phyloP scores from a whole-genome alignment of 2,329 filamentous ascomycete species.

The Cryoendolithus antarcticus region DNA sequence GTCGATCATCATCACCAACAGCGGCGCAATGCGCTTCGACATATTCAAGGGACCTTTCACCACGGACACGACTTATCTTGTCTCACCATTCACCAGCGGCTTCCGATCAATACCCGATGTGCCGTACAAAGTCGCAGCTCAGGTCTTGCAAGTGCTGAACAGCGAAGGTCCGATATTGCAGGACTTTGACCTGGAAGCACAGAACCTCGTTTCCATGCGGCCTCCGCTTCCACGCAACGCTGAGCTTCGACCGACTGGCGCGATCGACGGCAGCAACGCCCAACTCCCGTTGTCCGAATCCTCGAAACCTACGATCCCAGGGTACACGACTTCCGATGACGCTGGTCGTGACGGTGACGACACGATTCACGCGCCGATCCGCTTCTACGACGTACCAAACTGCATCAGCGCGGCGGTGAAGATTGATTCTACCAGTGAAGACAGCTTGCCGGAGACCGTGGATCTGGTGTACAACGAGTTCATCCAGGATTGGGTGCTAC shows the following conservation, averaged over 20 bases:
- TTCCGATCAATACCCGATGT: conserved; percentile 70
- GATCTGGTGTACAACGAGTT: conserved; percentile 91
- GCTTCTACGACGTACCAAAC: conserved; percentile 70
- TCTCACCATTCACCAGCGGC: conserved; percentile 76
- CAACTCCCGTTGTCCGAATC: neutral
- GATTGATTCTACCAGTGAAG: conserved; percentile 39
- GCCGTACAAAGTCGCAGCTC: conserved; percentile 60
- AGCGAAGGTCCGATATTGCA: conserved; percentile 40
- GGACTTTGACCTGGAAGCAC: too few relatives aligned
- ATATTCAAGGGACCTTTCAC: conserved; percentile 90
- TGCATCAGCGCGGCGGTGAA: conserved; percentile 59
- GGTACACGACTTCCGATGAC: conserved; percentile 86
- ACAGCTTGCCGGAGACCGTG: conserved; percentile 53
- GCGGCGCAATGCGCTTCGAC: conserved; percentile 85
- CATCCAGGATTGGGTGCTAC: conserved; percentile 67
- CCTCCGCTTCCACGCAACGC: too few relatives aligned
- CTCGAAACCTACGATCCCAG: conserved; percentile 38
- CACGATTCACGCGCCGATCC: conserved; percentile 64
- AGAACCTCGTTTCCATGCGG: too few relatives aligned
- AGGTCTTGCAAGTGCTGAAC: conserved; percentile 51
- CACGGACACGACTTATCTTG: conserved; percentile 68
- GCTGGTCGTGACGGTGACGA: conserved; percentile 78
- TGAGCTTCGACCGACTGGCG: too few relatives aligned
- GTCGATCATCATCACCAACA: conserved; percentile 69
- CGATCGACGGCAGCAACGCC: too few relatives aligned